Evolutionary conservation across 495 filamentous ascomycete genomes (phyloP), one percentile per base, ranked within the genome.

Genomic region (Neurospora africana): DNA sequence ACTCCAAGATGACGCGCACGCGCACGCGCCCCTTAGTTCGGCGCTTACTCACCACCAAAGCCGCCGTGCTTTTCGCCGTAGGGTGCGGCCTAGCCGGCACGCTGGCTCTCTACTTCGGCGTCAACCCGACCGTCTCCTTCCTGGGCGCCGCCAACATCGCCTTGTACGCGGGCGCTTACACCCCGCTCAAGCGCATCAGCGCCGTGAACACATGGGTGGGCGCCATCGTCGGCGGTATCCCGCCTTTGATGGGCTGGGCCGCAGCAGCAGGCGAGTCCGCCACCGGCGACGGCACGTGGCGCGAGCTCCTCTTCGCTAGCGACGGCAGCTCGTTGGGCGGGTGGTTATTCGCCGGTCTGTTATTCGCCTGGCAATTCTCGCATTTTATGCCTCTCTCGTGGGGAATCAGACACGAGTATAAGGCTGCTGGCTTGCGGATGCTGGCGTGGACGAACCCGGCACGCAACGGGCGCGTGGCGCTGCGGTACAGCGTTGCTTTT

Each of bases 301-400:
- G 87, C 30, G 94, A 97, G 71, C 88, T 98, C 38, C 86, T 99
- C 0, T 77, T 86, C 23, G 81, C 83, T 0, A 61, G 72, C 8
- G 83, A 85, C 72, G 81, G 80, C 30, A 79, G 76, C 2, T 91
- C 90, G 71, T 82, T 91, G 8, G 95, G 95, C 3, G 96, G 95
- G 1, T 99, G 95, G 95, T 80, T 98, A 8, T 83, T 97, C 1
- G 96, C 92, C 6, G 88, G 86, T 0, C 82, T 98, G 38, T 83
- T 99, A 8, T 96, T 97, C 72, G 92, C 93, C 2, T 99, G 95
- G 95, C 95, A 99, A 79, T 98, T 98, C 77, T 93, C 95, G 15
- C 95, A 99, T 79, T 99, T 99, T 84, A 98, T 97, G 84, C 90
- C 93, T 0, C 84, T 99, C 11, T 93, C 91, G 30, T 95, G 93